A percentile compares a stretch with the other conserved stretches of the same genome.
Evolutionary conservation across 1,284 basidiomycete genomes (phyloP).

Genomic region (Blastosporella zonata): DNA sequence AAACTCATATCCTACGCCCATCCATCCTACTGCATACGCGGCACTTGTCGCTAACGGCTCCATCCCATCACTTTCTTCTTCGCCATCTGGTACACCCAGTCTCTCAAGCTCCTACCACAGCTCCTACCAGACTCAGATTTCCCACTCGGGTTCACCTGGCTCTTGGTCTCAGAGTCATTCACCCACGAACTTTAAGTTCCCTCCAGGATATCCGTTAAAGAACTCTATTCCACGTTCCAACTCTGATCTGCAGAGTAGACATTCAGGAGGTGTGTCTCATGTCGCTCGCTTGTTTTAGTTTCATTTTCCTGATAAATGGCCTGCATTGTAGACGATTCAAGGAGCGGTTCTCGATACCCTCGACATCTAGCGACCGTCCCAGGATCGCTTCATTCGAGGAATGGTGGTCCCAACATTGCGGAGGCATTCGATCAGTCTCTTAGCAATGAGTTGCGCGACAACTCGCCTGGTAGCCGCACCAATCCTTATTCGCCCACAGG

Average conservation of each 20-base stretch:
- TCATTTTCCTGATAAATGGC: conserved; percentile 1
- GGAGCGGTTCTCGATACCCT: conserved; percentile 18
- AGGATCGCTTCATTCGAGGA: conserved; percentile 14
- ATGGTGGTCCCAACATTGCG: conserved; percentile 9
- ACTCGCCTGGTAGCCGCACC: conserved; percentile 23
- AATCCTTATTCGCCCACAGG: conserved; percentile 32
- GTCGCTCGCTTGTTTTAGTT: conserved; percentile 7
- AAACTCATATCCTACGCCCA: conserved; percentile 20
- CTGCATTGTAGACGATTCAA: conserved; percentile 14
- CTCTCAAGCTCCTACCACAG: conserved; percentile 21
- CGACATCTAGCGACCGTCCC: conserved; percentile 10
- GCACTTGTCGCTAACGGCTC: conserved; percentile 21
- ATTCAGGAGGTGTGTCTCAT: conserved; percentile 21
- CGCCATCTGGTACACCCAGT: conserved; percentile 20
- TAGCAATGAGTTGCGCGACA: conserved; percentile 12
- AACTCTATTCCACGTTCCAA: conserved; percentile 26
- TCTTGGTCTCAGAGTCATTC: conserved; percentile 21
- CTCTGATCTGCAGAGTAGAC: conserved; percentile 23
- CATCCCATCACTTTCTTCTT: conserved; percentile 18
- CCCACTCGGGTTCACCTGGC: conserved; percentile 19
- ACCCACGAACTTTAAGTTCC: conserved; percentile 21
- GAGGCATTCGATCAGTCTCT: conserved; percentile 11
- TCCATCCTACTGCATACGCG: conserved; percentile 23
- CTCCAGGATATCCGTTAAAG: conserved; percentile 23
- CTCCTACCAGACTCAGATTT: conserved; percentile 20